Evolutionary conservation across 2,329 filamentous ascomycete species (phyloP).

Genomic region (Aquanectria penicillioides): DNA sequence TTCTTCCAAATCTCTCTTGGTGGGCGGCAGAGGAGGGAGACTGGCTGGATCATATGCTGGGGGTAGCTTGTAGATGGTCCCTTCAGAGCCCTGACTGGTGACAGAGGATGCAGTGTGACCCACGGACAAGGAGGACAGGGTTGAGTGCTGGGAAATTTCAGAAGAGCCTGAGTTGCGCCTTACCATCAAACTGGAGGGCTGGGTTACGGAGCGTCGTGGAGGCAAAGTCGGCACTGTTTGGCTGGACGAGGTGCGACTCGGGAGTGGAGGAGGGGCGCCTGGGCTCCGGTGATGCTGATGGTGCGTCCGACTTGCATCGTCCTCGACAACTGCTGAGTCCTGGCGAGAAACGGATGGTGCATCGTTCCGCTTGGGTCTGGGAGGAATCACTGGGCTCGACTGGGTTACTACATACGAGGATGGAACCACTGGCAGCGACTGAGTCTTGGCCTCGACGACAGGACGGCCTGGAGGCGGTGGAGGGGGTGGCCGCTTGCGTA

Average conservation of each 20-base stretch:
- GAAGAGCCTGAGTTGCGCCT: constrained; percentile 68
- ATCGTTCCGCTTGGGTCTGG: constrained; percentile 32
- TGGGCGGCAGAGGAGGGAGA: constrained; percentile 67
- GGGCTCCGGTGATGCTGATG: constrained; percentile 13
- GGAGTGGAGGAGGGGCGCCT: constrained; percentile 49
- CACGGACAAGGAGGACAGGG: constrained; percentile 62
- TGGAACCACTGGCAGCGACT: constrained; percentile 49
- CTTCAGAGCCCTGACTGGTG: constrained; percentile 58
- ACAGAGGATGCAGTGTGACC: constrained; percentile 57
- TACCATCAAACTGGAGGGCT: constrained; percentile 50
- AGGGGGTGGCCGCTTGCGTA: constrained; percentile 53
- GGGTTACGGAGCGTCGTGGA: constrained; percentile 58
- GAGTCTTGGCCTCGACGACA: constrained; percentile 47
- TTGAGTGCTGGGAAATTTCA: constrained; percentile 64
- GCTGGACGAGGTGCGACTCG: constrained; percentile 43
- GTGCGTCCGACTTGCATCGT: constrained; percentile 21
- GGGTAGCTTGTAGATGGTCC: constrained; percentile 60
- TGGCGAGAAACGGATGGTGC: constrained; percentile 20
- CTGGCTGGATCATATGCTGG: constrained; percentile 66
- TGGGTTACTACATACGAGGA: constrained; percentile 32
- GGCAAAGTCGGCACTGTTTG: constrained; percentile 60
- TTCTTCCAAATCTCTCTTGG: constrained; percentile 59
- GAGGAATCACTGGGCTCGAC: constrained; percentile 30
- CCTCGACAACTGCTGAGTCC: constrained; percentile 17
- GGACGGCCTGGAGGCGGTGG: constrained; percentile 55